A percentile compares a stretch with the other conserved stretches of the same genome.
Conservation (phyloP, 2,329 filamentous ascomycete species). For the Neonectria faginata region DNA sequence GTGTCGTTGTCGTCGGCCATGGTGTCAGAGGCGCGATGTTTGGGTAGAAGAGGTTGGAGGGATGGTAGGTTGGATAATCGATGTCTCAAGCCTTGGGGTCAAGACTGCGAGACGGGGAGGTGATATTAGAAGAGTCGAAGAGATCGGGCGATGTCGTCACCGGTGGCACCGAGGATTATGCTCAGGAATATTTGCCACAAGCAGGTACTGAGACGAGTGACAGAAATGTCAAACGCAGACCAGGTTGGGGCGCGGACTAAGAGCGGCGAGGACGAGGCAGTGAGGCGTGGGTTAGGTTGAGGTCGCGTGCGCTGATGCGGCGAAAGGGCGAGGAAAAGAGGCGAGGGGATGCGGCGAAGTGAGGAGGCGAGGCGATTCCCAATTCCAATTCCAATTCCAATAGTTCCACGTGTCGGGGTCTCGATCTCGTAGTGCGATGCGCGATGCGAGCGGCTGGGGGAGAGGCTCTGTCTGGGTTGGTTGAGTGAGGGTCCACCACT, state of each 20-base stretch:
- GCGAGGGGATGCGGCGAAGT: conserved; percentile 16
- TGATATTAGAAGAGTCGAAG: conserved; percentile 3
- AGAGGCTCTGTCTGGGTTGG: conserved; percentile 18
- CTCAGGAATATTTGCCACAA: conserved; percentile 23
- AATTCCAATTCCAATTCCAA: conserved; percentile 37
- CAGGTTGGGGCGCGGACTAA: conserved; percentile 10
- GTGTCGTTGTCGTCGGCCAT: conserved; percentile 44
- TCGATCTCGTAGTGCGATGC: conserved; percentile 34
- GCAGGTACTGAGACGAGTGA: conserved; percentile 16
- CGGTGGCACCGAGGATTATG: conserved; percentile 23
- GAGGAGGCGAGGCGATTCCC: conserved; percentile 34
- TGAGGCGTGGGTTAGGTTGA: conserved; percentile 17
- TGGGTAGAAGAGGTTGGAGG: background rate
- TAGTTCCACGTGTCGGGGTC: conserved; percentile 41
- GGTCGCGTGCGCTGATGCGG: conserved; percentile 28
- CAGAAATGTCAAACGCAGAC: background rate
- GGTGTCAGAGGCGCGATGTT: background rate
- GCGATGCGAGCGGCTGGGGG: background rate
- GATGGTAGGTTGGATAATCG: background rate
- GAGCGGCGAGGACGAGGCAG: conserved; percentile 9
- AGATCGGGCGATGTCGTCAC: conserved; percentile 23
- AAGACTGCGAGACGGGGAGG: background rate
- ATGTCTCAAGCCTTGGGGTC: background rate
- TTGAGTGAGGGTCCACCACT: conserved; percentile 37
- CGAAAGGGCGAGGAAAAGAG: background rate